Percentiles rank a stretch among this genome's conserved stretches.
phyloP scores from a whole-genome alignment of 805 yeast species.

The Brettanomyces custersianus region DNA sequence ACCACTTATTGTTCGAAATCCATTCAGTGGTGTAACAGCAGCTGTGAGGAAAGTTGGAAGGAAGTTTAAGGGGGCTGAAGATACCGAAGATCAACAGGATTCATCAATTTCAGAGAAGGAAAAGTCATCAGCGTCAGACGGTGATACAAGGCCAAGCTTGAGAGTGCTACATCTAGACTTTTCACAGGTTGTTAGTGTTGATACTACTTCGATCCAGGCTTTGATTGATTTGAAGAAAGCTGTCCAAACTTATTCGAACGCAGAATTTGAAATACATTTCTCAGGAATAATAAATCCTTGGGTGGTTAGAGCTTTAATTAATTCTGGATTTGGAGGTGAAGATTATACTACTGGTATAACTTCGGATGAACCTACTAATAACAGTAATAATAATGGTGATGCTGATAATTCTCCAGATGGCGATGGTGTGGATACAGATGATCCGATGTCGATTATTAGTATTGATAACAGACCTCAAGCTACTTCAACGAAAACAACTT shows the following conservation, averaged over 20 bases:
- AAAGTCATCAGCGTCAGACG: neutral
- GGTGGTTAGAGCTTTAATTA: conserved; percentile 69
- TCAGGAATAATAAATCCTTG: conserved; percentile 80
- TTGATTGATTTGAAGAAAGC: conserved; percentile 70
- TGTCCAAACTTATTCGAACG: conserved; percentile 63
- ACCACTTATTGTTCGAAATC: conserved; percentile 33
- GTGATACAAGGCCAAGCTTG: conserved; percentile 55
- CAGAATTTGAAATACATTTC: conserved; percentile 84
- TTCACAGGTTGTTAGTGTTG: conserved; percentile 64
- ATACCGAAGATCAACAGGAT: conserved; percentile 8
- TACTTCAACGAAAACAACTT: conserved; percentile 3
- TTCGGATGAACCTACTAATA: neutral
- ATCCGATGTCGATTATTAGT: conserved; percentile 1
- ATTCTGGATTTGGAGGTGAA: conserved; percentile 62
- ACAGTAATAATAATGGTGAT: conserved; percentile 1
- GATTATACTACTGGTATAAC: conserved; percentile 9
- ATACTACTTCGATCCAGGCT: conserved; percentile 72
- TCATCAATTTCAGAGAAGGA: conserved; percentile 18
- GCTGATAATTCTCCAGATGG: conserved; percentile 7
- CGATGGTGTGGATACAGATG: conserved; percentile 5
- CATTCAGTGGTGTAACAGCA: conserved; percentile 2
- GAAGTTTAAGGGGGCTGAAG: neutral
- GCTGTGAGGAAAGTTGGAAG: neutral
- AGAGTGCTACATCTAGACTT: conserved; percentile 75
- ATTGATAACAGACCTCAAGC: conserved; percentile 1